Percentiles rank a stretch among this genome's conserved stretches.
Evolutionary conservation across 2,329 filamentous ascomycete species (phyloP).

Genomic region (Zymoseptoria ardabiliae): DNA sequence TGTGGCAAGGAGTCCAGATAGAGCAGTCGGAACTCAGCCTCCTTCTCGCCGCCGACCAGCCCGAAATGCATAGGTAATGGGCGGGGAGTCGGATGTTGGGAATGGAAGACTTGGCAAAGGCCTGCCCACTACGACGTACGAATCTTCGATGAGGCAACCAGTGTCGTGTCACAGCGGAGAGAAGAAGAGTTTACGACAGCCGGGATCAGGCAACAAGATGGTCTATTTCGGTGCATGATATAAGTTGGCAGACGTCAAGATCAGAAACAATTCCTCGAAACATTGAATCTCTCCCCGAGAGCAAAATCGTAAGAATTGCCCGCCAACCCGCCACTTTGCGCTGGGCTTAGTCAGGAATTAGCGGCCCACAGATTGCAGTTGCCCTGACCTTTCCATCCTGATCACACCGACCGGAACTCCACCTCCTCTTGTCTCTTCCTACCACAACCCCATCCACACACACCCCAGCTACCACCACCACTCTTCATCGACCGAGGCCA

Average conservation of each 20-base stretch:
- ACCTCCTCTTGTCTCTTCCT: background rate
- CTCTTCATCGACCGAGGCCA: conserved; percentile 5
- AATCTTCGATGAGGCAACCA: background rate
- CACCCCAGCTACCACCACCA: conserved; percentile 4
- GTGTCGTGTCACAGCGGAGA: background rate
- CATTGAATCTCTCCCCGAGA: background rate
- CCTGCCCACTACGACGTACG: background rate
- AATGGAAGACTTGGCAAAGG: background rate
- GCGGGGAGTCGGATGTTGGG: background rate
- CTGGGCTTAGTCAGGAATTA: background rate
- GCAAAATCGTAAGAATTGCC: background rate
- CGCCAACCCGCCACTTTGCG: background rate
- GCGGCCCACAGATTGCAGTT: background rate
- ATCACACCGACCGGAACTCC: conserved; percentile 1
- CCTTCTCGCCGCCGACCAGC: background rate
- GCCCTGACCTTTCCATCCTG: background rate
- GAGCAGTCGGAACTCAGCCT: background rate
- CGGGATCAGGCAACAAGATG: background rate
- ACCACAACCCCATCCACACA: conserved; percentile 1
- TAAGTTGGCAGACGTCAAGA: background rate
- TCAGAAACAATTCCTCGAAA: background rate
- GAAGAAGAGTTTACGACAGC: background rate
- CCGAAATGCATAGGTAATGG: background rate
- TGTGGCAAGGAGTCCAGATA: background rate
- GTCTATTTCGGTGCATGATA: background rate